These are phyloP conservation scores for Cyberlindnera subsufficiens DNA, from an alignment of 805 yeast genomes.

Conservation along the genomic window DNA sequence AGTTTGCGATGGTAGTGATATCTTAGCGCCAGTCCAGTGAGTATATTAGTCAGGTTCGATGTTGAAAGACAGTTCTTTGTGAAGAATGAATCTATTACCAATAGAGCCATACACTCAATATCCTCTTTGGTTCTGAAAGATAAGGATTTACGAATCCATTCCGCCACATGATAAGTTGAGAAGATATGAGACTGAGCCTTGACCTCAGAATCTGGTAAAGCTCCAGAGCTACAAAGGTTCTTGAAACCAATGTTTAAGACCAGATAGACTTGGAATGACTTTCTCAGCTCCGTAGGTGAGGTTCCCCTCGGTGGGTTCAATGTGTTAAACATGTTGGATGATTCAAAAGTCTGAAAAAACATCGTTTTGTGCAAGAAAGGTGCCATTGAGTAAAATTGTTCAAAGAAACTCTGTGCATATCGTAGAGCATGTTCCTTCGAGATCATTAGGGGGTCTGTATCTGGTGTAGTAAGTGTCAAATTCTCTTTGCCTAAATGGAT, in stretches of 20 bases:
- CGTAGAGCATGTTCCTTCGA: conserved; percentile 13
- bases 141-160: conserved; percentile 18
- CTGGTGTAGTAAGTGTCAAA: conserved; percentile 2
- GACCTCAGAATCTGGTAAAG: conserved; percentile 10
- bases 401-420: conserved; percentile 15
- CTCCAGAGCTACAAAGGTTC: conserved; percentile 7
- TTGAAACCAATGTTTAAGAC: conserved; percentile 19
- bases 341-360: conserved; percentile 10
- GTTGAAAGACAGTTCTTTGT: conserved; percentile 48
- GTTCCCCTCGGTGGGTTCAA: conserved; percentile 10
- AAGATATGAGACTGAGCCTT: conserved; percentile 7
- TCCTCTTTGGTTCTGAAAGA: conserved; percentile 36
- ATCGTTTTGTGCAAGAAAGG: conserved; percentile 16
- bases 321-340: conserved; percentile 11
- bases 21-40: conserved; percentile 39
- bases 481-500: conserved; percentile 17
- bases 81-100: conserved; percentile 50
- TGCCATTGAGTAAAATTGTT: conserved; percentile 8
- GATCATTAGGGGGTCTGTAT: conserved; percentile 11
- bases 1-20: conserved; percentile 38
- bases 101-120: conserved; percentile 35
- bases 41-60: conserved; percentile 47
- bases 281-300: conserved; percentile 5
- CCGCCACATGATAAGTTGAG: conserved; percentile 2
- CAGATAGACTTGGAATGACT: conserved; percentile 14